These are phyloP conservation scores for Durusdinium trenchii DNA, from an alignment of 73 alveolate genomes.

Conservation along the genomic window DNA sequence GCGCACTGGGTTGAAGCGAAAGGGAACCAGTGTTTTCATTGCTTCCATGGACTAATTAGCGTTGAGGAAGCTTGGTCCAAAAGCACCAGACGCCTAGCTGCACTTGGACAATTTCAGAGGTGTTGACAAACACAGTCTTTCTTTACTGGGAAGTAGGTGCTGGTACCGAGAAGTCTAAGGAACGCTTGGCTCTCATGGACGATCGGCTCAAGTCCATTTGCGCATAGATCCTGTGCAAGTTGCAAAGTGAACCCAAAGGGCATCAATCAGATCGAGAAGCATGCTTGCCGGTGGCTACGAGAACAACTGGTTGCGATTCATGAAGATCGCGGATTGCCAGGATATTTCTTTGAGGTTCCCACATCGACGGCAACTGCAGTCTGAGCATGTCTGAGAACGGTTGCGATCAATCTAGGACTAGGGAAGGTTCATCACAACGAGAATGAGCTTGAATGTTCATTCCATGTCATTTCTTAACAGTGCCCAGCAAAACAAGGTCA, in stretches of 20 bases:
- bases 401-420: too few relatives aligned
- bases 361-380: too few relatives aligned
- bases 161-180: background rate
- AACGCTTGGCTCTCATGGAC: background rate
- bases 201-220: constrained; percentile 28
- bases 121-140: background rate
- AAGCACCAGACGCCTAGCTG: background rate
- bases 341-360: too few relatives aligned
- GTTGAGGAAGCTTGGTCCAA: background rate
- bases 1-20: background rate
- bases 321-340: background rate
- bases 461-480: too few relatives aligned
- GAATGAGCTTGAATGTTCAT: too few relatives aligned
- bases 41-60: background rate
- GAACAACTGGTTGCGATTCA: too few relatives aligned
- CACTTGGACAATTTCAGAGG: background rate
- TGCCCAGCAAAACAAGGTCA: too few relatives aligned
- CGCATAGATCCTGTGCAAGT: background rate
- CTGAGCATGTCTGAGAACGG: too few relatives aligned
- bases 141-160: background rate
- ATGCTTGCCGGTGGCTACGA: too few relatives aligned
- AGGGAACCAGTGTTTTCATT: too few relatives aligned
- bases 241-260: background rate
- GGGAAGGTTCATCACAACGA: too few relatives aligned
- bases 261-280: background rate